Conservation (phyloP, 179 eudicot genomes). For the Beta macrorhiza region DNA sequence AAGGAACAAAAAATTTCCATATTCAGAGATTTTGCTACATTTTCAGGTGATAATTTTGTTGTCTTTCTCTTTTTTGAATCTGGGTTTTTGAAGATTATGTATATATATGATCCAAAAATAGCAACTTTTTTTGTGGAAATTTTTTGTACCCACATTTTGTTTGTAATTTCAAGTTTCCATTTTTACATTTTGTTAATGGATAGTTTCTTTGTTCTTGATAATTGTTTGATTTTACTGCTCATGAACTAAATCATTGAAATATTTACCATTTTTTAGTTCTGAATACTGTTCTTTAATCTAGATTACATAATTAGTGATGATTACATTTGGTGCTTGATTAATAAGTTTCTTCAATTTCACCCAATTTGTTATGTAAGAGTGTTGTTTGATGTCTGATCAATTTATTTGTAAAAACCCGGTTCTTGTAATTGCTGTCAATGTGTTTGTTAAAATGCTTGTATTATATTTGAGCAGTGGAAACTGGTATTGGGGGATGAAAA, state of each 20-base stretch:
- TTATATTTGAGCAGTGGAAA: slow-evolving; percentile 15
- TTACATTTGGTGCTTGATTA: background rate
- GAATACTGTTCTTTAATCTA: too few relatives aligned
- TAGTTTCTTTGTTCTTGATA: background rate
- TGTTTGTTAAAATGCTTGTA: slow-evolving; percentile 26
- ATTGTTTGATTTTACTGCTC: background rate
- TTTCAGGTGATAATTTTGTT: slow-evolving; percentile 6
- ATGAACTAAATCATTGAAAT: too few relatives aligned
- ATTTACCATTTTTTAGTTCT: too few relatives aligned
- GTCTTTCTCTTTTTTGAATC: background rate
- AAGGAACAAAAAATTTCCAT: background rate
- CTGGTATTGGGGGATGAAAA: slow-evolving; percentile 22
- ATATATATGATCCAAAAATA: slow-evolving; percentile 2
- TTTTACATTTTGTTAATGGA: too few relatives aligned
- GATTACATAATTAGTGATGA: background rate
- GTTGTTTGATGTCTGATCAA: background rate
- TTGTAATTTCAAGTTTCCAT: background rate
- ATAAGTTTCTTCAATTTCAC: background rate
- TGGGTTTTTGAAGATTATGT: background rate
- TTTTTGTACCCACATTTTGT: background rate
- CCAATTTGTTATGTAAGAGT: too few relatives aligned
- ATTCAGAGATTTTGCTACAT: background rate
- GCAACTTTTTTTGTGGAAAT: slow-evolving; percentile 6
- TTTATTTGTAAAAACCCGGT: background rate
- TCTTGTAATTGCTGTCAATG: background rate